These are phyloP conservation scores for Wickerhamomyces rabaulensis DNA, from an alignment of 805 yeast genomes.

Conservation along the genomic window DNA sequence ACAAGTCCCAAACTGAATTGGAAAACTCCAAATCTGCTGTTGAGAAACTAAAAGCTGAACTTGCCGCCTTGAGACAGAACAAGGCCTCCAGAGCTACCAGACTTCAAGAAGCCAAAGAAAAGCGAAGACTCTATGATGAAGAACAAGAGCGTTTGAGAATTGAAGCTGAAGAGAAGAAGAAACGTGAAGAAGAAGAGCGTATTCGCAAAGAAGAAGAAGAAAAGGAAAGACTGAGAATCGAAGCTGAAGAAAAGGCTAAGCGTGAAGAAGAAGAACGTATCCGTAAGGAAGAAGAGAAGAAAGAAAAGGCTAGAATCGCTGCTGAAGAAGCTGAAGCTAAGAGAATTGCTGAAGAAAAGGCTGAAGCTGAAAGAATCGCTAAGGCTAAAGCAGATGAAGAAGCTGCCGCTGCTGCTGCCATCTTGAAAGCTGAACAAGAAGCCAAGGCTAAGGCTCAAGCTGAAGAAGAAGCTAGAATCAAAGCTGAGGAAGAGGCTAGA, in stretches of 20 bases:
- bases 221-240: constrained; percentile 83
- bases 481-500: constrained; percentile 5
- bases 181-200: constrained; percentile 10
- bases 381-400: constrained; percentile 2
- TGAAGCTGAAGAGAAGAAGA: constrained; percentile 13
- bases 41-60: constrained; percentile 14
- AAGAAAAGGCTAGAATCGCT: constrained; percentile 5
- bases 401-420: too few species aligned
- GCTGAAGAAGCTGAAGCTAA: constrained; percentile 10
- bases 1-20: constrained; percentile 15
- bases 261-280: constrained; percentile 12
- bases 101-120: constrained; percentile 18
- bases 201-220: constrained; percentile 7
- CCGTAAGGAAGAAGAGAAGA: constrained; percentile 4
- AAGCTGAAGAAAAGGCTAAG: constrained; percentile 63
- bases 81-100: constrained; percentile 18
- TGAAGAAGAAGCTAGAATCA: not conserved
- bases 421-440: not conserved
- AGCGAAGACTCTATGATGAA: constrained; percentile 19
- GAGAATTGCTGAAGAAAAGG: constrained; percentile 7
- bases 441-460: constrained; percentile 1
- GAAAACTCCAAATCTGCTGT: constrained; percentile 12
- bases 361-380: constrained; percentile 7
- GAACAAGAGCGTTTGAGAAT: constrained; percentile 12
- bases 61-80: constrained; percentile 18